Percentiles rank a stretch among this genome's conserved stretches.
These are phyloP conservation scores for Yarrowia divulgata DNA, from an alignment of 805 yeast species.

Conservation along the genomic window DNA sequence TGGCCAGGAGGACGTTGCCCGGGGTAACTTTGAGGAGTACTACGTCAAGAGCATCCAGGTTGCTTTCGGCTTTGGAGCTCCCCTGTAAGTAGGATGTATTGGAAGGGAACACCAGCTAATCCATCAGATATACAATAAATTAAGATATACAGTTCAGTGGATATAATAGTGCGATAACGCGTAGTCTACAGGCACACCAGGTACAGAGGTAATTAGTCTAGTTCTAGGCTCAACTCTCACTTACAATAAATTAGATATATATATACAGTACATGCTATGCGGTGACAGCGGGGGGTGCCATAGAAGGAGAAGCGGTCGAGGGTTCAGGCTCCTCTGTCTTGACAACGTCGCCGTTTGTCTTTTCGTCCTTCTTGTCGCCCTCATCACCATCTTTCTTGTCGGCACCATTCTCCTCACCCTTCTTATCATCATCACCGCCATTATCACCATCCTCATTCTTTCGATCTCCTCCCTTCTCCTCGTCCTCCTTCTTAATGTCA, in stretches of 20 bases:
- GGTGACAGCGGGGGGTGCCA: not conserved
- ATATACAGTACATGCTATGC: constrained; percentile 7
- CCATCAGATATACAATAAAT: constrained; percentile 27
- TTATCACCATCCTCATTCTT: not conserved
- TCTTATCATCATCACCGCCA: not conserved
- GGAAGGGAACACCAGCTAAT: not conserved
- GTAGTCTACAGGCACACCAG: too few species aligned
- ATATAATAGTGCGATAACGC: too few species aligned
- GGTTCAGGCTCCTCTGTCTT: constrained; percentile 4
- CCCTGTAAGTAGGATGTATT: constrained; percentile 59
- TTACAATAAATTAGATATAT: constrained; percentile 19
- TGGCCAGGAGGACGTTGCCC: constrained; percentile 91
- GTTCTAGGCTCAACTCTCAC: too few species aligned
- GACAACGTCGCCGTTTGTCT: not conserved
- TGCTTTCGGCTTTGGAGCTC: constrained; percentile 96
- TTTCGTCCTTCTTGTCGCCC: not conserved
- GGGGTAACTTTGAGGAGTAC: constrained; percentile 84
- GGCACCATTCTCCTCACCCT: not conserved
- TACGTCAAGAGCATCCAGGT: constrained; percentile 88
- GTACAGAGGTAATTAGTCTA: too few species aligned
- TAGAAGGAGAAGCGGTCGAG: not conserved
- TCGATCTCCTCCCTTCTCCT: not conserved
- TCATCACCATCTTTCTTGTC: not conserved
- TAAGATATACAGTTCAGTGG: not conserved
- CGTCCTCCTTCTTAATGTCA: not conserved